Base-by-base conservation (phyloP, 345 rosid genomes). In the Carallia brachiata region DNA sequence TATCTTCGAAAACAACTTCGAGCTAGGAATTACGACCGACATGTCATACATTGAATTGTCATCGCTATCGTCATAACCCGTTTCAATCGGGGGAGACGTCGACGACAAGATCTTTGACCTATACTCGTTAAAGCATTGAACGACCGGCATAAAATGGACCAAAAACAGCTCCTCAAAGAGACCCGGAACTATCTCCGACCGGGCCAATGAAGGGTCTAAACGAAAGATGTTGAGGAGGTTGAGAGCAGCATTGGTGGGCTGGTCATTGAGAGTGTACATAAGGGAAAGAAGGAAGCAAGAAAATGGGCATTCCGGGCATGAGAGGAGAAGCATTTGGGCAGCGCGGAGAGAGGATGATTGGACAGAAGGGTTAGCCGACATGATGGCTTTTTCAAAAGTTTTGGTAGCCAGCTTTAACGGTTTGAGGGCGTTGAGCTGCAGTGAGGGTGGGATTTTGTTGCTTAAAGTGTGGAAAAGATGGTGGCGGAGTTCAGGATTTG, bases 151-250 rank as follows among this genome's bases (percentile, higher is more conserved):
- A 47, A 86, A 70, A 65, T 86, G 87, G 70, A 78, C 75, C 1
- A 89, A 68, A 66, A 86, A 89, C 63, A 86, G 75, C 34, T 76
- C 82, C 71, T 86, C 80, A 68, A 89, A 89, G 16, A 85, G 76
- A 3, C 40, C 34, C 0, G 86, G 84, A 17, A 85, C 83, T 17
- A 86, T 30, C 66, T 86, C 88, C 7, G 87, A 77, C 19, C 90
- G 72, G 6, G 88, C 82, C 30, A 78, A 48, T 0, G 81, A 79
- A 27, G 93, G 93, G 55, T 86, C 83, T 19, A 72, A 61, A 52
- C 40, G 52, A 77, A 86, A 86, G 50, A 85, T n/a, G 63, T 59
- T 71, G n/a, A 85, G 76, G 36, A 86, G 78, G 15, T 54, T 52
- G 27, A 76, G 48, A 58, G 88, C 72, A 55, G 93, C 84, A 18